A percentile compares a stretch with the other conserved stretches of the same genome.
Evolutionary conservation across 495 filamentous ascomycete species (phyloP).

Genomic region (Daldinia vernicosa): DNA sequence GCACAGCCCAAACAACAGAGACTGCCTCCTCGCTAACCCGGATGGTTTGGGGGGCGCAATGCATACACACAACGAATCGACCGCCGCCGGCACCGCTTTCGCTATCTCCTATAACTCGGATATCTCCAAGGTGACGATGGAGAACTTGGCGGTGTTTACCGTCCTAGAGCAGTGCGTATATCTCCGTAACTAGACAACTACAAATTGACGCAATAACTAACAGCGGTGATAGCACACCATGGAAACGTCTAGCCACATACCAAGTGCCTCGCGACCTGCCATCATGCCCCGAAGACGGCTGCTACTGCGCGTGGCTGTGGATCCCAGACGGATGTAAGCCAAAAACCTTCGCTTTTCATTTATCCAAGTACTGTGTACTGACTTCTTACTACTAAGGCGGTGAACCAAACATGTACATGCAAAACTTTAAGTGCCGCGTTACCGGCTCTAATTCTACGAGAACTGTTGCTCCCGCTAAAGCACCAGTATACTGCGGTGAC

Average conservation of each 20-base stretch:
- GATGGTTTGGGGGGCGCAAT: constrained; percentile 46
- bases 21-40: constrained; percentile 47
- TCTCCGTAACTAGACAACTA: neutral
- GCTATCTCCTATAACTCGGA: constrained; percentile 64
- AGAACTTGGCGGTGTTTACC: constrained; percentile 63
- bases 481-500: constrained; percentile 56
- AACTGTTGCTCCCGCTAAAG: constrained; percentile 50
- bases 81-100: constrained; percentile 60
- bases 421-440: constrained; percentile 64
- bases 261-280: constrained; percentile 58
- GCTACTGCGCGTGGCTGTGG: constrained; percentile 67
- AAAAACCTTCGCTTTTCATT: neutral
- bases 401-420: constrained; percentile 62
- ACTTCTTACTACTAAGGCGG: constrained; percentile 42
- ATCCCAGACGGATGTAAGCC: constrained; percentile 58
- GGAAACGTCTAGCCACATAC: constrained; percentile 60
- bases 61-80: constrained; percentile 56
- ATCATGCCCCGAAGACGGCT: constrained; percentile 60
- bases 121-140: constrained; percentile 57
- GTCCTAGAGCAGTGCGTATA: constrained; percentile 52
- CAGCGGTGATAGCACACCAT: constrained; percentile 52
- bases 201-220: neutral
- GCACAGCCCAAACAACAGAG: constrained; percentile 49
- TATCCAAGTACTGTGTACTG: neutral
- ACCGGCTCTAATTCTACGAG: constrained; percentile 54